Percentiles rank a stretch among this genome's conserved stretches.
Conservation (phyloP, 495 filamentous ascomycete species). For the Hyaloscypha finlandica region DNA sequence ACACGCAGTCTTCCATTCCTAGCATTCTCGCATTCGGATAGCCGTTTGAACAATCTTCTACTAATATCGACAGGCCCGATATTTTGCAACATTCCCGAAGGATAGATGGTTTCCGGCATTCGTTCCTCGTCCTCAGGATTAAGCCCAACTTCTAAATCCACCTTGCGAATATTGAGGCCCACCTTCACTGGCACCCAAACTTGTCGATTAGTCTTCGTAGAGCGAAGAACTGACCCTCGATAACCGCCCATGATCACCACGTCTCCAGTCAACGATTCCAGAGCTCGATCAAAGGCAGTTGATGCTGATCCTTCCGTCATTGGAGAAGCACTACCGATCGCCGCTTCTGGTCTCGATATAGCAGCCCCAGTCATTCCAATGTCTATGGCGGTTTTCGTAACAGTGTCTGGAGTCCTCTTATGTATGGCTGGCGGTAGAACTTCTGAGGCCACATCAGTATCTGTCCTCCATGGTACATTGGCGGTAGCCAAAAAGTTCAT, state of each 20-base stretch:
- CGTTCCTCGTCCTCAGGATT: constrained; percentile 81
- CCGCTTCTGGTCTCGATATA: constrained; percentile 15
- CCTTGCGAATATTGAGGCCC: constrained; percentile 87
- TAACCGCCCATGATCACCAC: constrained; percentile 91
- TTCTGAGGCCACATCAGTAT: constrained; percentile 42
- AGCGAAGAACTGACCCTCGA: constrained; percentile 83
- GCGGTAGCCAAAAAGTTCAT: constrained; percentile 34
- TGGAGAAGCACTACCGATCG: not conserved
- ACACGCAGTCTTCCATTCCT: constrained; percentile 71
- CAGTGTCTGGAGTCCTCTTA: constrained; percentile 16
- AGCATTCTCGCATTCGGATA: constrained; percentile 73
- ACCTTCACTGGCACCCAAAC: constrained; percentile 95
- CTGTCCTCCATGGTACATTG: constrained; percentile 34
- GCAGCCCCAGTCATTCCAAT: constrained; percentile 20
- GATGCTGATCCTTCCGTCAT: constrained; percentile 11
- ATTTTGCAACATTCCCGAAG: constrained; percentile 84
- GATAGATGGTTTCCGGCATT: constrained; percentile 78
- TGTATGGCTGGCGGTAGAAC: constrained; percentile 17
- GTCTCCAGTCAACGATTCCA: constrained; percentile 76
- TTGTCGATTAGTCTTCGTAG: constrained; percentile 79
- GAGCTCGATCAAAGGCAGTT: constrained; percentile 57
- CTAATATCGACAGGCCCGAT: constrained; percentile 93
- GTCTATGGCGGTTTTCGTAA: constrained; percentile 9
- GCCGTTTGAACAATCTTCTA: constrained; percentile 73
- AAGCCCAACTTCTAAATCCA: constrained; percentile 86